Evolutionary conservation across 495 filamentous ascomycete genomes (phyloP), one percentile per base, ranked within the genome.

Genomic region (Penicillium goetzii): DNA sequence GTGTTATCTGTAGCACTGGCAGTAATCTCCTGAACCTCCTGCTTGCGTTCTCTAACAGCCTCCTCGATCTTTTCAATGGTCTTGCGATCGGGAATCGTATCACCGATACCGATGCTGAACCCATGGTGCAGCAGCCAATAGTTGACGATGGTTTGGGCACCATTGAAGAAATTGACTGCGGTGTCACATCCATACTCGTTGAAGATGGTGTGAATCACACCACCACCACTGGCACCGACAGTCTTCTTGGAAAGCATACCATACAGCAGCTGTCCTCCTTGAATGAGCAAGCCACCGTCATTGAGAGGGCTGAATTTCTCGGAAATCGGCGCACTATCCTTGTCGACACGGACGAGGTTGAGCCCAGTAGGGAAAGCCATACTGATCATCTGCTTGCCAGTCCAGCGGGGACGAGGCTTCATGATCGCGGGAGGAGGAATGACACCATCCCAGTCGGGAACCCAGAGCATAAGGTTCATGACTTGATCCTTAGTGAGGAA

Each of bases 91-190:
- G 95, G 95, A 74, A 99, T 94, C 1, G 96, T 98, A 74, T 99
- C 95, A 76, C 95, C 95, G 64, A 99, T 98, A 77, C 95, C 95
- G 64, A 99, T 97, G 77, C 92, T 97, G 79, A 96, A 95, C 49
- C 95, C 95, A 71, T 97, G 90, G 76, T 99, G 96, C n/a, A 98
- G 81, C 12, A 99, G 85, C 95, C 95, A 98, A 76, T 97, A 97
- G 72, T 92, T 92, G 63, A 98, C 89, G 41, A 98, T 93, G 17
- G 89, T 86, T 76, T 99, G 95, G 36, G 88, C 88, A 56, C 92
- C 93, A 69, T 97, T 97, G 81, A 99, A 96, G 82, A 99, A 99
- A 41, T 85, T 85, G 74, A 98, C 90, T 10, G 93, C 91, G 33
- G 88, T 89, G n/a, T 89, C 82, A 36, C 85, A 80, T 21, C 95